Percentiles rank a stretch among this genome's conserved stretches.
Evolutionary conservation across 2,329 filamentous ascomycete species (phyloP).

Genomic region (Paecilomyces sp.): DNA sequence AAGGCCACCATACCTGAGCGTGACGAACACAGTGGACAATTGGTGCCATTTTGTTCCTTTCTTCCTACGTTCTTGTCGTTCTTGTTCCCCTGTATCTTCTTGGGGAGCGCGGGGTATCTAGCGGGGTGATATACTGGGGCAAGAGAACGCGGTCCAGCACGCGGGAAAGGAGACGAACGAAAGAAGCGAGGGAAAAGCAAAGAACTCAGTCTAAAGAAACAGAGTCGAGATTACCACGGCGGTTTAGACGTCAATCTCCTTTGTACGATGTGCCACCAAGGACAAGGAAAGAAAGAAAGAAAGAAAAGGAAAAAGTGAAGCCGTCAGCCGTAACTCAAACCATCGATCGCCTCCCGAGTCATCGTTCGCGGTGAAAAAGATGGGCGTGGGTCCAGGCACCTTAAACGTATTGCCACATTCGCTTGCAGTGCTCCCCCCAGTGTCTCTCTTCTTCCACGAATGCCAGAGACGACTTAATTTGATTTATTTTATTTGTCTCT

Average conservation of each 20-base stretch:
- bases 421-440: neutral
- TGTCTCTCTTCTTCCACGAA: neutral
- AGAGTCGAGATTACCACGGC: neutral
- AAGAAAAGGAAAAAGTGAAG: neutral
- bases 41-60: conserved; percentile 27
- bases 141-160: neutral
- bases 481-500: too few relatives aligned
- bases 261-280: neutral
- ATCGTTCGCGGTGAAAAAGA: neutral
- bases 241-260: neutral
- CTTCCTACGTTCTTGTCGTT: neutral
- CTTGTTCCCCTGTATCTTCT: neutral
- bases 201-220: too few relatives aligned
- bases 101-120: neutral
- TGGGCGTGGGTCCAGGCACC: neutral
- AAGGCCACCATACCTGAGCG: conserved; percentile 31
- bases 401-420: neutral
- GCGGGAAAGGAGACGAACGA: neutral
- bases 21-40: conserved; percentile 40
- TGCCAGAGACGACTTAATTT: too few relatives aligned
- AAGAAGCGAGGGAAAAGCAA: too few relatives aligned
- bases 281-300: neutral
- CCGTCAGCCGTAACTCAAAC: neutral
- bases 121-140: neutral
- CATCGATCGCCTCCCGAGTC: neutral